Percentiles rank a stretch among this genome's conserved stretches.
These are phyloP conservation scores for Pleoardoris graminearum DNA, from an alignment of 2,329 filamentous ascomycete species.

Conservation along the genomic window DNA sequence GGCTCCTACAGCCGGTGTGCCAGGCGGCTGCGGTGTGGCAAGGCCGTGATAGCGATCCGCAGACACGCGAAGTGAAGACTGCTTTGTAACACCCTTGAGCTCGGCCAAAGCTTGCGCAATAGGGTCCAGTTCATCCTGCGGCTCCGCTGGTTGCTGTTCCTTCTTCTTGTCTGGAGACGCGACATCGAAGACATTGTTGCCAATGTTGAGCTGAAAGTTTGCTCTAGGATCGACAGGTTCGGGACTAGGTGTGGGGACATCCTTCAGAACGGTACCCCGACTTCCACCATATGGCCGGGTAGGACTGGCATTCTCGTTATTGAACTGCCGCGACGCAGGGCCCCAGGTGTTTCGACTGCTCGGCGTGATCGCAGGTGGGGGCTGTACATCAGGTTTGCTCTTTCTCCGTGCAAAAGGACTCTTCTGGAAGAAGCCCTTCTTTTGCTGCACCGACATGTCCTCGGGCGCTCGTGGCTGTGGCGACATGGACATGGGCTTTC, in stretches of 20 bases:
- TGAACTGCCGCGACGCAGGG: slow-evolving; percentile 44
- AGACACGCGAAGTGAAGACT: slow-evolving; percentile 81
- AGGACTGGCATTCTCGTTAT: slow-evolving; percentile 49
- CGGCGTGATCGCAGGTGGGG: slow-evolving; percentile 44
- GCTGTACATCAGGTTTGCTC: slow-evolving; percentile 78
- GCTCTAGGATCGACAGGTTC: slow-evolving; percentile 91
- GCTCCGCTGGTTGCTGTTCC: slow-evolving; percentile 49
- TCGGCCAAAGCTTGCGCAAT: slow-evolving; percentile 92
- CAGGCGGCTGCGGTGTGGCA: slow-evolving; percentile 68
- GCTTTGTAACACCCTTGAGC: slow-evolving; percentile 83
- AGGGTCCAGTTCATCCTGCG: slow-evolving; percentile 72
- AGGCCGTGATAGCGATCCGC: slow-evolving; percentile 96
- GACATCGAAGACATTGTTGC: slow-evolving; percentile 94
- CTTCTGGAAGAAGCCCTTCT: slow-evolving; percentile 89
- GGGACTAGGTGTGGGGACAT: slow-evolving; percentile 50
- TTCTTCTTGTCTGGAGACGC: slow-evolving; percentile 68
- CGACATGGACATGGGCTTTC: slow-evolving; percentile 58
- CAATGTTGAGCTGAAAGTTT: slow-evolving; percentile 89
- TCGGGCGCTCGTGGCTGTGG: slow-evolving; percentile 34
- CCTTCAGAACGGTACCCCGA: slow-evolving; percentile 36
- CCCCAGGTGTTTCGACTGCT: slow-evolving; percentile 59
- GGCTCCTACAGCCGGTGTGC: slow-evolving; percentile 44
- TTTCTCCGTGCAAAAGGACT: slow-evolving; percentile 87
- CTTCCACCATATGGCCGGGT: slow-evolving; percentile 45
- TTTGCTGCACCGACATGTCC: slow-evolving; percentile 62